Conservation (phyloP, 306 rosid genomes). For the Mimosa pudica region DNA sequence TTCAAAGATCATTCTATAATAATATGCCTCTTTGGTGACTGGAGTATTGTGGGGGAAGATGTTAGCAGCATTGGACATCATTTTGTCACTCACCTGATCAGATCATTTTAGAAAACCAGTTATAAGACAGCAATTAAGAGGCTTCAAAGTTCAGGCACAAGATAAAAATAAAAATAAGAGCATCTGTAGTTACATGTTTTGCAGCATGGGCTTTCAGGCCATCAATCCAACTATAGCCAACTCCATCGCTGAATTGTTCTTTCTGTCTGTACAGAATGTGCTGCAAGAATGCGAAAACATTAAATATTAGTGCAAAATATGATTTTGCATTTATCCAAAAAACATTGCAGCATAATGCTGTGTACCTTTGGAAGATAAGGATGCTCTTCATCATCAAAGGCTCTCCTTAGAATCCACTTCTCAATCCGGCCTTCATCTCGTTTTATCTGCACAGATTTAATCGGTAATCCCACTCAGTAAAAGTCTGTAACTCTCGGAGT, state of each 20-base stretch:
- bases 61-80: conserved; percentile 80
- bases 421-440: conserved; percentile 78
- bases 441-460: conserved; percentile 58
- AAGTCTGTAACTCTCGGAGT: neutral
- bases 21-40: conserved; percentile 81
- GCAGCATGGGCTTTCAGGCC: conserved; percentile 92
- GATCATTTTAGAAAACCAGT: conserved; percentile 13
- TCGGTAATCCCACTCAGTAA: neutral
- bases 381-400: conserved; percentile 84
- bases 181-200: conserved; percentile 58
- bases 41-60: conserved; percentile 95
- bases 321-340: neutral
- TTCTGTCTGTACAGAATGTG: conserved; percentile 91
- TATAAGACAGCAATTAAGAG: conserved; percentile 9
- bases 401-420: conserved; percentile 86
- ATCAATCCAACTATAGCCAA: conserved; percentile 97
- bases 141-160: neutral
- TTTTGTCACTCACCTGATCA: conserved; percentile 71
- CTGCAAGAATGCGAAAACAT: conserved; percentile 50
- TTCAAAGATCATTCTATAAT: conserved; percentile 93
- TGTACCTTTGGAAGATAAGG: conserved; percentile 96
- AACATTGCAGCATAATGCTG: neutral
- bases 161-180: neutral
- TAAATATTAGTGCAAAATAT: conserved; percentile 27
- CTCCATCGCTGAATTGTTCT: conserved; percentile 97